These are phyloP conservation scores for Dryas integrifolia DNA, from an alignment of 331 rosid species.

Conservation along the genomic window DNA sequence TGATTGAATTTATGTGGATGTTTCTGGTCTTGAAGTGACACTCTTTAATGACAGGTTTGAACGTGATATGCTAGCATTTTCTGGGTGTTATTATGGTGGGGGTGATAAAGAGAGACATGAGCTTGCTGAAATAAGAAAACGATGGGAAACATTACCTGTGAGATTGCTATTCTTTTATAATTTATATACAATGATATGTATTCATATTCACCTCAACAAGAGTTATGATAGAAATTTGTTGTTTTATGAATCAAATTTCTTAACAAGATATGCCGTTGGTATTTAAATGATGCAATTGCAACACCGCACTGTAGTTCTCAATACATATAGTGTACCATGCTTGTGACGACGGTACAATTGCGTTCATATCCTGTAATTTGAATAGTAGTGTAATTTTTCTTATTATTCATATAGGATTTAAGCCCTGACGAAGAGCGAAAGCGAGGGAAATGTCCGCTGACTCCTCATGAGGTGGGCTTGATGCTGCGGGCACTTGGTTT, in stretches of 20 bases:
- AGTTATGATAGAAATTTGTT: slow-evolving; percentile 14
- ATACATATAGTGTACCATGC: neutral
- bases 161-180: slow-evolving; percentile 39
- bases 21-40: slow-evolving; percentile 2
- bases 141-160: slow-evolving; percentile 97
- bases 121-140: slow-evolving; percentile 88
- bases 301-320: neutral
- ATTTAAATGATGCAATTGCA: neutral
- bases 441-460: slow-evolving; percentile 95
- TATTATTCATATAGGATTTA: slow-evolving; percentile 55
- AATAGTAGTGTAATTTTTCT: slow-evolving; percentile 22
- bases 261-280: neutral
- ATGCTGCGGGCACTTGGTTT: slow-evolving; percentile 93
- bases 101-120: slow-evolving; percentile 91
- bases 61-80: slow-evolving; percentile 99
- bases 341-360: neutral
- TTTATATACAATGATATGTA: slow-evolving; percentile 9
- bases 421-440: slow-evolving; percentile 83
- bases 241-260: neutral
- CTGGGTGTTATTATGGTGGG: slow-evolving; percentile 98
- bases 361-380: slow-evolving; percentile 7
- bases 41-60: slow-evolving; percentile 72
- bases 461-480: slow-evolving; percentile 94
- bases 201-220: slow-evolving; percentile 14
- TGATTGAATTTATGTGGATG: neutral